These are phyloP conservation scores for Lachnellula suecica DNA, from an alignment of 2,329 filamentous ascomycete species.

Conservation along the genomic window DNA sequence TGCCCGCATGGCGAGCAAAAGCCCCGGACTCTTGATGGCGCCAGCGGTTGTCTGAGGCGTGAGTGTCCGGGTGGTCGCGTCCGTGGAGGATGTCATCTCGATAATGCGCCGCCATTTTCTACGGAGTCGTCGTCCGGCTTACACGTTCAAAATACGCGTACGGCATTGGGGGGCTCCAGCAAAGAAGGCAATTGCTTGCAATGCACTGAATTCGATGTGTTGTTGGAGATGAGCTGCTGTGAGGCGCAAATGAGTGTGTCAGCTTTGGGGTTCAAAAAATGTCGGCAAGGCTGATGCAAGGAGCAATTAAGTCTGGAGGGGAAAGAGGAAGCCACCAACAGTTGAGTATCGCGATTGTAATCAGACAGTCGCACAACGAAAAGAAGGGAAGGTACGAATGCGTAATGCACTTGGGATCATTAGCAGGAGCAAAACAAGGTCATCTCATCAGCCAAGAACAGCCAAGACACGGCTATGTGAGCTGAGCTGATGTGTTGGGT, in stretches of 20 bases:
- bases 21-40: slow-evolving; percentile 62
- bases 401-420: neutral
- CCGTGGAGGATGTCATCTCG: slow-evolving; percentile 27
- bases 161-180: neutral
- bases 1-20: slow-evolving; percentile 38
- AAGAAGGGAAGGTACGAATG: neutral
- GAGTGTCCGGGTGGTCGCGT: slow-evolving; percentile 42
- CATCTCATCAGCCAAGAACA: neutral
- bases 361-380: neutral
- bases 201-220: neutral
- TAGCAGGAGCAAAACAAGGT: neutral
- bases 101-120: slow-evolving; percentile 27
- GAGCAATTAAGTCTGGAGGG: neutral
- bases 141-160: neutral
- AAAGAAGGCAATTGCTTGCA: neutral
- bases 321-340: neutral
- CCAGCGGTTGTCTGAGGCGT: slow-evolving; percentile 59
- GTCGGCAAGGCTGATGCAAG: too few species aligned
- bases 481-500: neutral
- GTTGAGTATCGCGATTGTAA: neutral
- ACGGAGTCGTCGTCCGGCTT: neutral
- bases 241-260: neutral
- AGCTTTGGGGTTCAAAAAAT: too few species aligned
- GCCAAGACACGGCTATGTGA: neutral
- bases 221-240: neutral